Conservation (phyloP, 352 stramenopile genomes). For the Peronospora destructor region DNA sequence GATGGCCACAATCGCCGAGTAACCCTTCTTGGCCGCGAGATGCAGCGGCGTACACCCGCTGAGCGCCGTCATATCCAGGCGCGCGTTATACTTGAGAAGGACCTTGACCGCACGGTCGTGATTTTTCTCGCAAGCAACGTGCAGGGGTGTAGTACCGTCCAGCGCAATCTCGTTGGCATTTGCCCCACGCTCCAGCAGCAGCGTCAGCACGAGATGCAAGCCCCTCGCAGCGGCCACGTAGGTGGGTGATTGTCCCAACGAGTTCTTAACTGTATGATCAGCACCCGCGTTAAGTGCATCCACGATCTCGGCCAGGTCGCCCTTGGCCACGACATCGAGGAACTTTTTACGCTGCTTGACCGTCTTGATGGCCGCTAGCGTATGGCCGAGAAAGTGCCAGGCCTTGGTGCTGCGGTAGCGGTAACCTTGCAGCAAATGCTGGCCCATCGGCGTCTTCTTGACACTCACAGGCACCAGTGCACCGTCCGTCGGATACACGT, state of each 20-base stretch:
- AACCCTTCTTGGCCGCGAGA: conserved; percentile 49
- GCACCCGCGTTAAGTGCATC: conserved; percentile 53
- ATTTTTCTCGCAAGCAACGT: conserved; percentile 56
- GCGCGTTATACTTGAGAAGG: conserved; percentile 54
- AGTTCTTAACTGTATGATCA: conserved; percentile 46
- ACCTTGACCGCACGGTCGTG: conserved; percentile 46
- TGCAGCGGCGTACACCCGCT: conserved; percentile 60
- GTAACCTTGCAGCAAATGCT: conserved; percentile 26
- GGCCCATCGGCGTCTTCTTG: conserved; percentile 29
- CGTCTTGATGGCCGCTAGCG: conserved; percentile 61
- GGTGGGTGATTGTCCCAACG: conserved; percentile 45
- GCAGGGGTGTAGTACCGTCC: conserved; percentile 50
- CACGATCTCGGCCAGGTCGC: conserved; percentile 48
- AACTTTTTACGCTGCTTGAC: conserved; percentile 61
- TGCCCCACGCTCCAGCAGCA: conserved; percentile 66
- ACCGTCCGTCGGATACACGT: conserved; percentile 32
- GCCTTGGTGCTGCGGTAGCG: conserved; percentile 37
- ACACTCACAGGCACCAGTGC: conserved; percentile 48
- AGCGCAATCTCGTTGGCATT: conserved; percentile 44
- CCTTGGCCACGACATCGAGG: conserved; percentile 51
- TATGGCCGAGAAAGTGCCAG: conserved; percentile 74
- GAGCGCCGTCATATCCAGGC: conserved; percentile 29
- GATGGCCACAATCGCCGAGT: conserved; percentile 36
- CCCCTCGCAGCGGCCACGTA: conserved; percentile 54
- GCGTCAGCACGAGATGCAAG: conserved; percentile 50